Conservation (phyloP, 306 rosid species). For the Vigna mungo region DNA sequence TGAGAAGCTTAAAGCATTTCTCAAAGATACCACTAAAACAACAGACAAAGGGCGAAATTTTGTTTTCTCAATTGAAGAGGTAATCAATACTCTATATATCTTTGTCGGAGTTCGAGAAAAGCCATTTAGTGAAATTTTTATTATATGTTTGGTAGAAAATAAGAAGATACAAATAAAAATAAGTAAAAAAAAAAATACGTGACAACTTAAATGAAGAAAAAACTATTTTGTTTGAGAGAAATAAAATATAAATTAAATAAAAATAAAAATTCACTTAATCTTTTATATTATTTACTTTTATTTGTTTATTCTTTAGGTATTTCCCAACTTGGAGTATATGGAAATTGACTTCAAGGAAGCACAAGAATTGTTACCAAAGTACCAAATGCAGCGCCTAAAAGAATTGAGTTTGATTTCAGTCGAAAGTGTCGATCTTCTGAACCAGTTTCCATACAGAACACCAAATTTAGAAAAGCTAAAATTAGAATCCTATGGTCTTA, state of each 20-base stretch:
- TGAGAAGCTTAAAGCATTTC: background rate
- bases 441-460: constrained; percentile 18
- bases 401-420: background rate
- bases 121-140: too few relatives aligned
- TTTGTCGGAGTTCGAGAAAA: too few relatives aligned
- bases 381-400: background rate
- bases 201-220: too few relatives aligned
- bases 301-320: too few relatives aligned
- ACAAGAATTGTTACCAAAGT: background rate
- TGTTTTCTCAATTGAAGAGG: background rate
- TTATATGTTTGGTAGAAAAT: too few relatives aligned
- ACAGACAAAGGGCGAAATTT: background rate
- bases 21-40: background rate
- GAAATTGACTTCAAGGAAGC: background rate
- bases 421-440: background rate
- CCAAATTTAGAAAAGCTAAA: constrained; percentile 24
- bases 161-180: too few relatives aligned
- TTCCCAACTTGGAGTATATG: too few relatives aligned
- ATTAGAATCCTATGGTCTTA: background rate
- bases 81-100: background rate
- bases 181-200: too few relatives aligned
- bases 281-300: too few relatives aligned
- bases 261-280: too few relatives aligned
- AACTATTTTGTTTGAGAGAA: too few relatives aligned
- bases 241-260: too few relatives aligned